A percentile compares a stretch with the other conserved stretches of the same genome.
These are phyloP conservation scores for Colletotrichum truncatum DNA, from an alignment of 2,329 filamentous ascomycete species.

Conservation along the genomic window DNA sequence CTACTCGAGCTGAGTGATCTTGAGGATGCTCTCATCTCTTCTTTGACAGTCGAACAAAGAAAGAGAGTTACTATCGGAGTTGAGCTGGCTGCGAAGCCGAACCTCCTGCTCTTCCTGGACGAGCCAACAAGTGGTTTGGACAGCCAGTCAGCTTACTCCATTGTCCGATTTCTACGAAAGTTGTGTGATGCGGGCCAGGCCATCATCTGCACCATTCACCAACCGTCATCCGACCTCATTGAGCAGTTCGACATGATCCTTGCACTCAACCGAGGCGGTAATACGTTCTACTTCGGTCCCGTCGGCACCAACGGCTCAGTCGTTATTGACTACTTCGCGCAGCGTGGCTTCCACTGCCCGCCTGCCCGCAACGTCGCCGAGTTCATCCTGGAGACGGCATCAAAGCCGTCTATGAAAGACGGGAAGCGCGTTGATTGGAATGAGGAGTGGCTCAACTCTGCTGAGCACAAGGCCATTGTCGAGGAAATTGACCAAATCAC, in stretches of 20 bases:
- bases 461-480: conserved; percentile 66
- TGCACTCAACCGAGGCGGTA: conserved; percentile 73
- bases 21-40: conserved; percentile 70
- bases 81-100: conserved; percentile 73
- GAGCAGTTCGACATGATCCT: conserved; percentile 80
- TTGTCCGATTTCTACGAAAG: conserved; percentile 52
- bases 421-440: conserved; percentile 72
- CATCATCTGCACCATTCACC: conserved; percentile 72
- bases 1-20: conserved; percentile 71
- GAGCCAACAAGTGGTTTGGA: conserved; percentile 67
- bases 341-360: conserved; percentile 72
- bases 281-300: conserved; percentile 78
- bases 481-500: conserved; percentile 73
- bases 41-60: conserved; percentile 57
- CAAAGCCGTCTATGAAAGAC: conserved; percentile 43
- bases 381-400: conserved; percentile 57
- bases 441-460: conserved; percentile 75
- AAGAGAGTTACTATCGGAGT: conserved; percentile 77
- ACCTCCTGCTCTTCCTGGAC: conserved; percentile 73
- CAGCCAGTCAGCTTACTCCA: conserved; percentile 43
- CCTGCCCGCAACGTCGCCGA: conserved; percentile 60
- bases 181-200: conserved; percentile 70
- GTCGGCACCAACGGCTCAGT: conserved; percentile 73
- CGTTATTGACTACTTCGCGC: conserved; percentile 65
- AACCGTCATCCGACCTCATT: conserved; percentile 66